These are phyloP conservation scores for Trypanosoma mega DNA, from an alignment of 208 protist species.

Conservation along the genomic window DNA sequence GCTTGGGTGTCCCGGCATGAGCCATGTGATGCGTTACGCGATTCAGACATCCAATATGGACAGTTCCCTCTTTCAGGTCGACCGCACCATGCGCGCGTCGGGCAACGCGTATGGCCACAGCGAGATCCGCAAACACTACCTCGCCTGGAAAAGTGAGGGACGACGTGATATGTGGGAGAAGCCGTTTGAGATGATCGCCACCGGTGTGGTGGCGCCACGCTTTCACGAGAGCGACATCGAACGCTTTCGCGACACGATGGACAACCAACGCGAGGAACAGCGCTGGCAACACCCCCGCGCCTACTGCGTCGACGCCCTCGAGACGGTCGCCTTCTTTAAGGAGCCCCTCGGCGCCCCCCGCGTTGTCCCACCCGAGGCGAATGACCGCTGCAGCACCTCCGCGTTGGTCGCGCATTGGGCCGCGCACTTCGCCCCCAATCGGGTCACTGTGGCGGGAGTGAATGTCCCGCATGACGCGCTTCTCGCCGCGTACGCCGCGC, in stretches of 20 bases:
- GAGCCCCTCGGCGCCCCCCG: constrained; percentile 79
- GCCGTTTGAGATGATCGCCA: constrained; percentile 72
- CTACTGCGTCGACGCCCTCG: constrained; percentile 72
- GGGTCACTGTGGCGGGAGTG: constrained; percentile 73
- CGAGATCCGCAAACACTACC: constrained; percentile 74
- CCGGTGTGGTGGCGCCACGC: constrained; percentile 71
- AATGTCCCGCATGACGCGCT: constrained; percentile 82
- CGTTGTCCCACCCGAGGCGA: constrained; percentile 60
- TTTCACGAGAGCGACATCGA: constrained; percentile 83
- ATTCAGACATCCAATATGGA: constrained; percentile 88
- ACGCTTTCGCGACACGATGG: constrained; percentile 87
- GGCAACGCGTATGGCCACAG: constrained; percentile 76
- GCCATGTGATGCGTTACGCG: constrained; percentile 85
- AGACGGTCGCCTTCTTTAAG: constrained; percentile 89
- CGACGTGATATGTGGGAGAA: constrained; percentile 79
- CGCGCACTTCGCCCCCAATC: constrained; percentile 54
- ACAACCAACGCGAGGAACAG: constrained; percentile 80
- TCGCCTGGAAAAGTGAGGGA: constrained; percentile 74
- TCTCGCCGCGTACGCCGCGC: constrained; percentile 70
- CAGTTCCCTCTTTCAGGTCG: constrained; percentile 82
- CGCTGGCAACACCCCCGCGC: constrained; percentile 79
- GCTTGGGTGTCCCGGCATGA: constrained; percentile 63
- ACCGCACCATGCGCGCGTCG: constrained; percentile 75
- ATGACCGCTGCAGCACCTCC: constrained; percentile 76
- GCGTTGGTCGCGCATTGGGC: constrained; percentile 79